These are phyloP conservation scores for Tieghemiomyces parasiticus DNA, from an alignment of 192 early-diverging fungal genomes.

Conservation along the genomic window DNA sequence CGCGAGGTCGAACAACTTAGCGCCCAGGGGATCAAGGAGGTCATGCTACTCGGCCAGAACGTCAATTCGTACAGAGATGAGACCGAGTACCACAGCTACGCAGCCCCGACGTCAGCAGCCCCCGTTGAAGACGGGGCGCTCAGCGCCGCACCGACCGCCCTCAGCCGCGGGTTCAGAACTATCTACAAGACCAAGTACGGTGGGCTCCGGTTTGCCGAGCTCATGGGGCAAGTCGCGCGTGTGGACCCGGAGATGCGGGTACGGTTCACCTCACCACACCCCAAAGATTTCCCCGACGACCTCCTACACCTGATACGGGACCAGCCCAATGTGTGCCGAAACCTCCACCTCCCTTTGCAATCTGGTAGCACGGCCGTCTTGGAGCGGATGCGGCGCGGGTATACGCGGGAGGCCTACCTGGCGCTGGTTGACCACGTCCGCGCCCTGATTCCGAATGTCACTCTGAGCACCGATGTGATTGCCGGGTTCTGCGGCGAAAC, in stretches of 20 bases:
- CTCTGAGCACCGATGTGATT: conserved; percentile 60
- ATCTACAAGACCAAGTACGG: conserved; percentile 63
- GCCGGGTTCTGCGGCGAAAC: conserved; percentile 69
- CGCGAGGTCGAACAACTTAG: conserved; percentile 43
- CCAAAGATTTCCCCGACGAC: conserved; percentile 66
- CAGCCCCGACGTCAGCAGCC: too few relatives aligned
- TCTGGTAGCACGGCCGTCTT: conserved; percentile 49
- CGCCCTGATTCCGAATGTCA: conserved; percentile 49
- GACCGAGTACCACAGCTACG: conserved; percentile 32
- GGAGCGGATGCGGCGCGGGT: conserved; percentile 60
- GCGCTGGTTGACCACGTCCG: conserved; percentile 48
- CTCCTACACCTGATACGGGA: conserved; percentile 50
- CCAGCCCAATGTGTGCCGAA: conserved; percentile 51
- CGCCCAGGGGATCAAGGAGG: conserved; percentile 43
- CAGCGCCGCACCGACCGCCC: conserved; percentile 14
- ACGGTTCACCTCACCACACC: conserved; percentile 65
- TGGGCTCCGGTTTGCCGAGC: conserved; percentile 56
- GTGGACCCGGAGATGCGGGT: conserved; percentile 62
- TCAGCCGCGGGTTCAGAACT: conserved; percentile 52
- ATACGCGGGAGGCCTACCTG: conserved; percentile 52
- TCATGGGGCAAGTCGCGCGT: conserved; percentile 47
- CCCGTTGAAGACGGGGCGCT: too few relatives aligned
- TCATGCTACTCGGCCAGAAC: conserved; percentile 65
- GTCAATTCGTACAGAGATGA: conserved; percentile 67
- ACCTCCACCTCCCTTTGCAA: conserved; percentile 58